Conservation (phyloP, 2,329 filamentous ascomycete species). For the Didymella pomorum region DNA sequence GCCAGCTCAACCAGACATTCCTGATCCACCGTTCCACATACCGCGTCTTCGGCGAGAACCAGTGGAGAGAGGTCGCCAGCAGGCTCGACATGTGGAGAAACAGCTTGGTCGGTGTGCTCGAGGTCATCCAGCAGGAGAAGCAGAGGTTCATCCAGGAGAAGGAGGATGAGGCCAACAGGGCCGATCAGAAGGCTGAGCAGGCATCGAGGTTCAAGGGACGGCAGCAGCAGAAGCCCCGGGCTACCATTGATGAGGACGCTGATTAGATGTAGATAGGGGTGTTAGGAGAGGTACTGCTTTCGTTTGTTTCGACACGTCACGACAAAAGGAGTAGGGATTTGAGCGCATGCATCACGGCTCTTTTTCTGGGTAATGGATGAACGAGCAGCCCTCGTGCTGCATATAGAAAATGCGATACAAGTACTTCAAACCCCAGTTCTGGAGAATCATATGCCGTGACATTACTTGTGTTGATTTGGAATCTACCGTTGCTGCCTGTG, state of each 20-base stretch:
- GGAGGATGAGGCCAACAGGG: conserved; percentile 77
- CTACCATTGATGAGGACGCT: conserved; percentile 47
- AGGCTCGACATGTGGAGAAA: conserved; percentile 90
- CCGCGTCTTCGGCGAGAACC: conserved; percentile 95
- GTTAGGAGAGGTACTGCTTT: conserved; percentile 24
- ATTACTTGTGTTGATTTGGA: not conserved
- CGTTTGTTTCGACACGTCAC: conserved; percentile 32
- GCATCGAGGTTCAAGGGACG: conserved; percentile 35
- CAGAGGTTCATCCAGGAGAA: conserved; percentile 77
- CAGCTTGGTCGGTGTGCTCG: conserved; percentile 79
- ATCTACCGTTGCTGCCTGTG: not conserved
- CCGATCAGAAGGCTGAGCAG: conserved; percentile 69
- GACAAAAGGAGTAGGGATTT: conserved; percentile 33
- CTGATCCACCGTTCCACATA: conserved; percentile 95
- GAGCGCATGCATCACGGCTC: conserved; percentile 41
- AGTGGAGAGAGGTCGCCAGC: conserved; percentile 94
- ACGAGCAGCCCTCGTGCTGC: conserved; percentile 42
- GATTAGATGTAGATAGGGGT: conserved; percentile 36
- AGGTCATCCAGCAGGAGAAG: conserved; percentile 81
- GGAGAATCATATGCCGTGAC: not conserved
- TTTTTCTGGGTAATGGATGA: conserved; percentile 40
- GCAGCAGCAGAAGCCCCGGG: conserved; percentile 42
- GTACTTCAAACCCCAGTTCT: conserved; percentile 21
- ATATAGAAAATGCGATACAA: conserved; percentile 45
- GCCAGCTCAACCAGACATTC: conserved; percentile 91